phyloP scores from a whole-genome alignment of 2,329 filamentous ascomycete species.

The Metarhizium anisopliae region DNA sequence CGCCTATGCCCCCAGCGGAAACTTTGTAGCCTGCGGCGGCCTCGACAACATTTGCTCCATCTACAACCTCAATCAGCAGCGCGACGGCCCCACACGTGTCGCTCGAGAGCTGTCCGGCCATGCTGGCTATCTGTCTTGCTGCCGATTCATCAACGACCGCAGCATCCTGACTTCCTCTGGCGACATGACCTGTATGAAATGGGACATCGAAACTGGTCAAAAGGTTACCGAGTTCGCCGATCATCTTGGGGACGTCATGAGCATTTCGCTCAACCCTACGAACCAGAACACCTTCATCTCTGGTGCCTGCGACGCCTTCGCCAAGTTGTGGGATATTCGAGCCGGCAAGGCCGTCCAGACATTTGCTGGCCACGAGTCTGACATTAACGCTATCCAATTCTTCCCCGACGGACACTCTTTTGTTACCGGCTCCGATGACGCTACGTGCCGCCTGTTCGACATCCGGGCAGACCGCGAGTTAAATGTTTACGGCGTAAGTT shows the following conservation, averaged over 20 bases:
- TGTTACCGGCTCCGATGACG: conserved; percentile 94
- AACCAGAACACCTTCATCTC: conserved; percentile 99
- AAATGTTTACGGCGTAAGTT: conserved; percentile 58
- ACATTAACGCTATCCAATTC: conserved; percentile 99
- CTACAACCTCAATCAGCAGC: conserved; percentile 90
- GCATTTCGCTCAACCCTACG: conserved; percentile 97
- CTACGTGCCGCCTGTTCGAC: conserved; percentile 93
- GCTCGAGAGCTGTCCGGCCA: conserved; percentile 93
- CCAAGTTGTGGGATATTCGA: conserved; percentile 97
- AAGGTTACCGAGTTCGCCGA: conserved; percentile 98
- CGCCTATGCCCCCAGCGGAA: conserved; percentile 95
- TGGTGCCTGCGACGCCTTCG: conserved; percentile 97
- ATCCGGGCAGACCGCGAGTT: conserved; percentile 85
- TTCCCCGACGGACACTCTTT: conserved; percentile 99
- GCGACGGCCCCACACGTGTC: conserved; percentile 94
- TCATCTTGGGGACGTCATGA: conserved; percentile 98
- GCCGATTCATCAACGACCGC: conserved; percentile 96
- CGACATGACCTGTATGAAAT: conserved; percentile 99
- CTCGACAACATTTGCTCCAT: conserved; percentile 99
- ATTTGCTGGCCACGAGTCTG: conserved; percentile 95
- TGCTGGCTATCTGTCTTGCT: conserved; percentile 95
- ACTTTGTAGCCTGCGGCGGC: conserved; percentile 97
- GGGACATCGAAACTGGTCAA: conserved; percentile 96
- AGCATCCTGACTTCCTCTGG: conserved; percentile 96
- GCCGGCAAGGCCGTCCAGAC: conserved; percentile 98